Percentiles rank a stretch among this genome's conserved stretches.
Conservation (phyloP, 768 basidiomycete genomes). For the Clathrus columnatus region DNA sequence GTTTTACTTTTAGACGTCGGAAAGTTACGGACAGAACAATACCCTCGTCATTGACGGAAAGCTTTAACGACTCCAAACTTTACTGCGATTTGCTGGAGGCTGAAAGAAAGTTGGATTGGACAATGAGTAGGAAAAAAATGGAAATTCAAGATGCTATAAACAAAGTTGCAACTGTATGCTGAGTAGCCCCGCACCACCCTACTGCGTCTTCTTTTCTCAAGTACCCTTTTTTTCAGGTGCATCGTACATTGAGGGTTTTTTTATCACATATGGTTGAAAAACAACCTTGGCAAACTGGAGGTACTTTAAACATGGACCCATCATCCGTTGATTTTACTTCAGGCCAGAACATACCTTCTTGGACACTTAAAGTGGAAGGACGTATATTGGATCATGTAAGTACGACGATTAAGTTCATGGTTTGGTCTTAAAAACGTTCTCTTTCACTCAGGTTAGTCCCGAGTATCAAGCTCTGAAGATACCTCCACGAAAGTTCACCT, state of each 20-base stretch:
- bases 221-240: constrained; percentile 40
- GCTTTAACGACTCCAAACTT: constrained; percentile 78
- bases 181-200: background rate
- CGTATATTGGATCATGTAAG: constrained; percentile 44
- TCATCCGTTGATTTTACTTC: constrained; percentile 59
- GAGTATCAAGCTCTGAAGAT: constrained; percentile 18
- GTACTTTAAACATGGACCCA: constrained; percentile 17
- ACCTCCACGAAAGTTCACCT: constrained; percentile 71
- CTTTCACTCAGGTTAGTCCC: too few species aligned
- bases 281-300: constrained; percentile 74
- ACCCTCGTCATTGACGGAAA: constrained; percentile 67
- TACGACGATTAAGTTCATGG: too few species aligned
- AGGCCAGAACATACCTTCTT: constrained; percentile 83
- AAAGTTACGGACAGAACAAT: constrained; percentile 75
- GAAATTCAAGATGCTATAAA: constrained; percentile 87
- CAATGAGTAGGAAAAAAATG: constrained; percentile 79
- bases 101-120: constrained; percentile 93
- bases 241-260: constrained; percentile 77
- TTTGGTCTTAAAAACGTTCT: too few species aligned
- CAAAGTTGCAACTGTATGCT: constrained; percentile 56
- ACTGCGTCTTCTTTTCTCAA: background rate
- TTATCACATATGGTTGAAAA: constrained; percentile 80
- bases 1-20: constrained; percentile 59
- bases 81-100: constrained; percentile 80
- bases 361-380: constrained; percentile 83